Evolutionary conservation across 768 basidiomycete genomes (phyloP), one percentile per base, ranked within the genome.

Genomic region (Russula sp.): DNA sequence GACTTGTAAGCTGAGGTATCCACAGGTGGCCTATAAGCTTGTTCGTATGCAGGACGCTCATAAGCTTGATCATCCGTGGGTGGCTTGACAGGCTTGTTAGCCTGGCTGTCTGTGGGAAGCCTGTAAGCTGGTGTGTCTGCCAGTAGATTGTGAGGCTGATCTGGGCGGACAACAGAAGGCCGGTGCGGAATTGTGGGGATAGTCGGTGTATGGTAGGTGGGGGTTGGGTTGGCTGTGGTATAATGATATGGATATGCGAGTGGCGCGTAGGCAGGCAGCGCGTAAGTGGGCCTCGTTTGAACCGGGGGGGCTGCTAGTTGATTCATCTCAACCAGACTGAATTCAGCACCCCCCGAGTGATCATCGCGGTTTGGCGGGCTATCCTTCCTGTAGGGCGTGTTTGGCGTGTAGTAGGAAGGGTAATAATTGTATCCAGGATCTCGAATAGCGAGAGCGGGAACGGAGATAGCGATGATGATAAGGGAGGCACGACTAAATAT

Each of bases 401-500:
- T 16, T 5, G 50, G 50, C 30, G 59, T 42, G 55, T 56, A 57
- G 54, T 57, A 30, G 24, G 64, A 38, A 57, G 59, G 60, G 14
- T 61, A 42, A 16, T 64, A 51, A 28, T 53, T 48, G 34, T 61
- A 46, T 18, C 50, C 49, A 9, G 56, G 42, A 24, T 57, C 18
- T 42, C 52, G 44, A 6, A 66, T 42, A 18, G 57, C 38, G 8
- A 64, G 57, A 16, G 32, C 55, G 13, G 65, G 57, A n/a, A 36
- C 28, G 22, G 57, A 40, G 5, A 66, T 63, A 16, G 62, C 52
- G 52, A 64, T 40, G 51, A 64, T 54, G 40, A 66, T 13, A 32
- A 66, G 44, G 57, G 52, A 55, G 34, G 44, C 53, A 46, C 51
- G 63, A 59, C 34, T 40, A 36, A 66, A 32, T 51, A 64, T 53